Base-by-base conservation (phyloP, 2,329 filamentous ascomycete species). In the Drechslera avenae region DNA sequence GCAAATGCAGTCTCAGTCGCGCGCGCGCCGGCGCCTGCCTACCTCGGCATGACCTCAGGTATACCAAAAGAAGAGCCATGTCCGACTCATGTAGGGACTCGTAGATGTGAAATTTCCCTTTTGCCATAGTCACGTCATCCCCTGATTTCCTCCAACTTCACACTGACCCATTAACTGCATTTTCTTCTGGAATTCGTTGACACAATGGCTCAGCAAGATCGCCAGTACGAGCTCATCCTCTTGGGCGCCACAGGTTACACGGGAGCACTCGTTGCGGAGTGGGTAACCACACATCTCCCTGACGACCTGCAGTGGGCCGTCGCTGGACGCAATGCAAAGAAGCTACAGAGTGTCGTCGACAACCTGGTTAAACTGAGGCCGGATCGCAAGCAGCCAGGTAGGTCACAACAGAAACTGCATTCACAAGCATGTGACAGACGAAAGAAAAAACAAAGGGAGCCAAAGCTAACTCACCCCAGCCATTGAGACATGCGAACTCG, bases 281-380 rank as follows among this genome's bases (percentile, higher is more conserved):
- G 94, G 73, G 87, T 96, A 64, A 81, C 85, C 44, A 81, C 80
- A 12, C 76, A 83, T 58, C 78, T 91, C 1, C 88, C 91, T 0
- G 90, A 88, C 14, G 83, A 90, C 69, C 73, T 96, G 55, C 91
- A 85, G 77, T 97, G 92, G 92, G 92, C 90, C 12, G 79, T 97
- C 47, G 90, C 91, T 37, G 92, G 92, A 23, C 88, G 92, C 19
- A 92, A 89, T n/a, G 77, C 81, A 40, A 77, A 80, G 40, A 96
- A 96, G 73, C 81, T 97, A 4, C 82, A 88, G 59, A 75, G 76
- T 33, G 74, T 97, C 9, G 84, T 86, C 6, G 78, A 85, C 44
- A 84, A 89, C 46, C 81, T 92, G 69, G 85, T 85, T 63, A 69
- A 76, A 49, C 65, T 88, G 51, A 89, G 89, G 68, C 79, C 86